Base-by-base conservation (phyloP, 2,329 filamentous ascomycete species). In the Rugonectria rugulosa region DNA sequence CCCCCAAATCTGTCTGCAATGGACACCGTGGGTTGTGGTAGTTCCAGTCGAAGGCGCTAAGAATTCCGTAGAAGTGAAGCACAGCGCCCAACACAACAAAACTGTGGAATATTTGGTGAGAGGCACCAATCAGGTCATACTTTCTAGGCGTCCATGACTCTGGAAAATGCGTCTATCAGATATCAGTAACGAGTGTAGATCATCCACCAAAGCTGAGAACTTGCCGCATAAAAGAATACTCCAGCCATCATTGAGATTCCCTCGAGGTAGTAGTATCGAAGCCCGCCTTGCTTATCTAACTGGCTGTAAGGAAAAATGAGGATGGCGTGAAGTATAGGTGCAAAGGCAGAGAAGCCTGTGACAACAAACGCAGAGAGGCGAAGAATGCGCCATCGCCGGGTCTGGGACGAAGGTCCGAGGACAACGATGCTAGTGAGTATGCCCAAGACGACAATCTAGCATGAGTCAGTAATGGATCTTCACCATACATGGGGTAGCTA, bases 81-180 rank as follows among this genome's bases (percentile, higher is more conserved):
- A 62, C 56, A 54, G 62, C 57, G 20, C 57, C 63, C 10, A 56
- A 57, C 17, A 64, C 62, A 34, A 66, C 65, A 36, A 65, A 57
- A 11, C 57, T 49, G 51, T 80, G 78, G 51, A 80, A 79, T 19
- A 79, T 70, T 57, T 78, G 75, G 53, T 79, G 77, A 5, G 77
- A 80, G 6, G 57, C 48, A 23, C 76, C 73, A 59, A 68, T 77
- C 20, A 78, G 72, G 62, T 80, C 77, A 61, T 79, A 79, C 10
- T 59, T 68, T 3, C 74, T 76, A 10, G 77, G 77, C 12, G 57
- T 68, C 34, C 72, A 57, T 15, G 67, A 68, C 62, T 80, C 78
- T 3, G 78, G 77, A 50, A 65, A 44, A 41, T 36, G 50, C 21
- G 36, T 55, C 49, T 53, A 36, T 11, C 7, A 10, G n/a, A n/a